A percentile compares a stretch with the other conserved stretches of the same genome.
These are phyloP conservation scores for Rhizopogon rudus DNA, from an alignment of 768 basidiomycete genomes.

Conservation along the genomic window DNA sequence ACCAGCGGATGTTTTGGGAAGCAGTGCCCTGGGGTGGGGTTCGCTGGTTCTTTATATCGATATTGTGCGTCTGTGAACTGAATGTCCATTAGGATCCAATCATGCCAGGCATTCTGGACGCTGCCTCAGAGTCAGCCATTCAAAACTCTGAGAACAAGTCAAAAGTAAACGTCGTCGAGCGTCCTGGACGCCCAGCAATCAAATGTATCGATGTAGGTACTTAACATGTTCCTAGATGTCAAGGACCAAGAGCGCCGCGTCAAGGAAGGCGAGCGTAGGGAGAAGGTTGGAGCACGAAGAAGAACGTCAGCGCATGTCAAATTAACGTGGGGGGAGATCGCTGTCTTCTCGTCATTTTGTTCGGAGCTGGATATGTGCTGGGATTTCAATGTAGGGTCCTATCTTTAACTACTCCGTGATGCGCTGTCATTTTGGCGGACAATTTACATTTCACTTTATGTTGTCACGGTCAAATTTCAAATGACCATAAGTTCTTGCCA, in stretches of 20 bases:
- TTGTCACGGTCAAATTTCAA: too few relatives aligned
- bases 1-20: slow-evolving; percentile 73
- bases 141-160: slow-evolving; percentile 33
- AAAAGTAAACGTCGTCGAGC: slow-evolving; percentile 31
- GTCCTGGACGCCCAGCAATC: slow-evolving; percentile 47
- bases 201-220: slow-evolving; percentile 69
- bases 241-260: slow-evolving; percentile 48
- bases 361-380: background rate
- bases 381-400: too few relatives aligned
- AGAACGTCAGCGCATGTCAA: slow-evolving; percentile 1
- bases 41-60: background rate
- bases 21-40: slow-evolving; percentile 68
- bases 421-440: background rate
- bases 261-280: slow-evolving; percentile 44
- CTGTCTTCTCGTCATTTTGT: background rate
- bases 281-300: slow-evolving; percentile 27
- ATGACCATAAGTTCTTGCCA: too few relatives aligned
- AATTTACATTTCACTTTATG: background rate
- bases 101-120: slow-evolving; percentile 51
- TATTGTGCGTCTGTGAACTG: background rate
- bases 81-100: slow-evolving; percentile 44
- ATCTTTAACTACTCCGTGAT: too few relatives aligned
- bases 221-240: slow-evolving; percentile 55
- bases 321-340: background rate
- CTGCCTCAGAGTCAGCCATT: slow-evolving; percentile 37